These are phyloP conservation scores for Luffa acutangula DNA, from an alignment of 306 rosid genomes.

Conservation along the genomic window DNA sequence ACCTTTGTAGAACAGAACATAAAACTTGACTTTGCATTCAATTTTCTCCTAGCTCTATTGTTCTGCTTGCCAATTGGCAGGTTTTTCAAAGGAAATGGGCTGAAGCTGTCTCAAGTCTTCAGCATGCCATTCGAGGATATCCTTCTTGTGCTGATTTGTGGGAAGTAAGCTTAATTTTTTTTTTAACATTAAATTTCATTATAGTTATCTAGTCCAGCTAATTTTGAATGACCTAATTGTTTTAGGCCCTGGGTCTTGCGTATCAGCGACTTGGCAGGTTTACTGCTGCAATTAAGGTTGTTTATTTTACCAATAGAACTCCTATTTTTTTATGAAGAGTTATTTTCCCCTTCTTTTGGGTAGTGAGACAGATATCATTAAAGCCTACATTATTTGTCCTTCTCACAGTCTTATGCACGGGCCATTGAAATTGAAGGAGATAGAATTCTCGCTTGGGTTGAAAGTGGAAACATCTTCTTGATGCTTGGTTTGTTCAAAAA, in stretches of 20 bases:
- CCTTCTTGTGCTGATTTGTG: constrained; percentile 67
- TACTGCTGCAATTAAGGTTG: constrained; percentile 86
- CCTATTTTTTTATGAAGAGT: background rate
- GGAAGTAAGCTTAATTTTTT: constrained; percentile 43
- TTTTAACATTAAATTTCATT: background rate
- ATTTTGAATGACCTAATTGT: background rate
- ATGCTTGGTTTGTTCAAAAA: constrained; percentile 61
- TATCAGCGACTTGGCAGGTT: constrained; percentile 84
- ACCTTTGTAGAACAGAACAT: background rate
- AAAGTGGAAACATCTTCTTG: constrained; percentile 73
- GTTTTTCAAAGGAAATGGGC: constrained; percentile 58
- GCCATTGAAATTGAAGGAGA: constrained; percentile 65
- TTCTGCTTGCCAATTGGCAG: constrained; percentile 14
- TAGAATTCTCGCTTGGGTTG: constrained; percentile 57
- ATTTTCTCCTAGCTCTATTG: background rate
- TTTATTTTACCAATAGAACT: background rate
- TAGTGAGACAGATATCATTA: background rate
- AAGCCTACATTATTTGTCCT: constrained; percentile 14
- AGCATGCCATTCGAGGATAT: constrained; percentile 82
- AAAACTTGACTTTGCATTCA: background rate
- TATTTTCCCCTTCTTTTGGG: constrained; percentile 1
- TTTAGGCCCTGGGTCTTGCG: constrained; percentile 86
- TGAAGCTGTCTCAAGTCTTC: constrained; percentile 80
- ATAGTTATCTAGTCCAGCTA: constrained; percentile 1
- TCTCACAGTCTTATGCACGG: constrained; percentile 76